phyloP scores from a whole-genome alignment of 164 flowering plant genomes.

The Annona squamosa region DNA sequence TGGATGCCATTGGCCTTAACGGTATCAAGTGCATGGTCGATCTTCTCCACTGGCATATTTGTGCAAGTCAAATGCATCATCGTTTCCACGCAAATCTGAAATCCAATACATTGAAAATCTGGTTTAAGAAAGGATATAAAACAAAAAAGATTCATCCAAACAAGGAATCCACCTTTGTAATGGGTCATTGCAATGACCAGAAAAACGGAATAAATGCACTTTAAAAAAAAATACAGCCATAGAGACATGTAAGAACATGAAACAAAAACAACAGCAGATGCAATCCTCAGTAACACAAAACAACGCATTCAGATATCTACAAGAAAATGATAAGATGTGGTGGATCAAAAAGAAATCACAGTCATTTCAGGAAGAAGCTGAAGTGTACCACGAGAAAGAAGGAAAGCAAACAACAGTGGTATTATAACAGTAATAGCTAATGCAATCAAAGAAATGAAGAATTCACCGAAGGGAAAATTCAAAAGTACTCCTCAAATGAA shows the following conservation, averaged over 20 bases:
- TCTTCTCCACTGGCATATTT: conserved; percentile 93
- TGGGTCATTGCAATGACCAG: not conserved
- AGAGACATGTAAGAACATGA: not conserved
- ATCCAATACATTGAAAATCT: too few relatives aligned
- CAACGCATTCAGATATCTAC: not conserved
- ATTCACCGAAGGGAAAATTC: too few relatives aligned
- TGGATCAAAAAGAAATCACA: too few relatives aligned
- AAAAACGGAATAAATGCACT: too few relatives aligned
- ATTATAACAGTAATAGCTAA: too few relatives aligned
- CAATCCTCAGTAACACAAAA: not conserved
- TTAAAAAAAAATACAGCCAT: too few relatives aligned
- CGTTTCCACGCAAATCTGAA: conserved; percentile 73
- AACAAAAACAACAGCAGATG: not conserved
- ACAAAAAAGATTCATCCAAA: not conserved
- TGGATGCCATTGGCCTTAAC: conserved; percentile 81
- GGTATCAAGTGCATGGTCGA: conserved; percentile 73
- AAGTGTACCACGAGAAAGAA: too few relatives aligned
- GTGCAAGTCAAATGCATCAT: conserved; percentile 99
- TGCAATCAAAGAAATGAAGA: too few relatives aligned
- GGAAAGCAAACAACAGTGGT: too few relatives aligned
- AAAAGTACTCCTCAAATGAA: too few relatives aligned
- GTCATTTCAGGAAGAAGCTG: too few relatives aligned
- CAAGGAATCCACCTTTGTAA: not conserved
- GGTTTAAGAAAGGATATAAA: not conserved
- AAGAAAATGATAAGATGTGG: not conserved